Base-by-base conservation (phyloP, 805 yeast genomes). In the Wickerhamomyces kurtzmanii region DNA sequence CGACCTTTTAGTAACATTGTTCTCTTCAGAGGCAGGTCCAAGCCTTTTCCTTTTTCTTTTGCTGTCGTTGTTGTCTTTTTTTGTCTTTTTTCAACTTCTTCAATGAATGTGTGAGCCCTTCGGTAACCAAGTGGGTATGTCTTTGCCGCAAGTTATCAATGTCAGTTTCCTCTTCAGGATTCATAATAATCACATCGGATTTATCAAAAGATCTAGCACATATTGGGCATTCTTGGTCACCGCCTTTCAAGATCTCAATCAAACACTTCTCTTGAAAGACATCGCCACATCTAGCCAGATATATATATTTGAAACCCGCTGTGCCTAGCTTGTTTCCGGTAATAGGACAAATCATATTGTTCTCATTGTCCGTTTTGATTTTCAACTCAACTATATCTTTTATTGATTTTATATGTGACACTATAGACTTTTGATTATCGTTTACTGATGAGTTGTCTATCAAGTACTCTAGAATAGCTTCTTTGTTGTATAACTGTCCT, bases 401-500 rank as follows among this genome's bases (percentile, higher is more conserved):
- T 6, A 63, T 22, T 5, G 50, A 42, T 14, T 33, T 47, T 12
- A 71, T 55, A 37, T 65, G 65, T 4, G 39, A 29, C 7, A 51
- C 44, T 20, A 48, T 29, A 5, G 32, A 29, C 15, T 35, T 40
- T 31, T 46, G 59, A 17, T 37, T 43, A 12, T 31, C 40, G 22
- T 37, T 32, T 27, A 49, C 39, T 18, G 41, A 41, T 15, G 52
- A 55, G 21, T 47, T 47, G 9, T 57, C 53, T 3, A 80, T 37
- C 5, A 85, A 45, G 45, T 65, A 60, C 40, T 77, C 77, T 6
- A 85, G 42, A 0, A 81, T 47, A 17, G 74, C 51, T 32, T 74
- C 81, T 35, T 80, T 81, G 37, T 76, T 70, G 49, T 65, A 80
- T 5, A 85, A 42, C 17, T 58, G 46, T 0, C 96, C 96, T 27